These are phyloP conservation scores for Mycena epipterygia DNA, from an alignment of 768 basidiomycete genomes.

Conservation along the genomic window DNA sequence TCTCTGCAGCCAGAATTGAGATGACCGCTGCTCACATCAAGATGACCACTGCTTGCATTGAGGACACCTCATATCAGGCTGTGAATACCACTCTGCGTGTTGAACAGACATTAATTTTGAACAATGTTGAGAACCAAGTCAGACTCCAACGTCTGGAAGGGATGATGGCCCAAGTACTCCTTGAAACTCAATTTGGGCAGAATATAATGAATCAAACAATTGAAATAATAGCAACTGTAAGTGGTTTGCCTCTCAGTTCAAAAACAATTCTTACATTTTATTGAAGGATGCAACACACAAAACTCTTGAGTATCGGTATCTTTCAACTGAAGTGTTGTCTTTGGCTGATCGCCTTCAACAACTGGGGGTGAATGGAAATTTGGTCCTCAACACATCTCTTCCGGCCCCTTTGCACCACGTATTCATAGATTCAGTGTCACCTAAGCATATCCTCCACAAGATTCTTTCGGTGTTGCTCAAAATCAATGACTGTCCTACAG, in stretches of 20 bases:
- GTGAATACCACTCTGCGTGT: background rate
- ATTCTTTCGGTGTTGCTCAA: background rate
- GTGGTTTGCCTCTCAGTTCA: background rate
- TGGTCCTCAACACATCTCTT: background rate
- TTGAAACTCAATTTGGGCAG: slow-evolving; percentile 23
- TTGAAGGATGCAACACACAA: slow-evolving; percentile 7
- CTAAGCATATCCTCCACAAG: background rate
- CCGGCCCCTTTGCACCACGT: background rate
- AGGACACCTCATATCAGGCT: background rate
- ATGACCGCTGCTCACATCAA: too few species aligned
- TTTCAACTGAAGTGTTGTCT: slow-evolving; percentile 8
- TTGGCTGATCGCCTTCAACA: slow-evolving; percentile 11
- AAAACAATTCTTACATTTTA: background rate
- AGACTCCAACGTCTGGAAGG: slow-evolving; percentile 9
- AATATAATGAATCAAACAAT: slow-evolving; percentile 7
- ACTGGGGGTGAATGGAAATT: background rate
- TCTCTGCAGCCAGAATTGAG: slow-evolving; percentile 23
- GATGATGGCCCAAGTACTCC: slow-evolving; percentile 21
- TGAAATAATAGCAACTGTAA: slow-evolving; percentile 19
- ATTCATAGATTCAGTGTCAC: background rate
- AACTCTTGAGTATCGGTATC: slow-evolving; percentile 23
- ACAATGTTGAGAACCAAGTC: slow-evolving; percentile 21
- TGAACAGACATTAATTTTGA: slow-evolving; percentile 16
- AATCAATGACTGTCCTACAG: background rate
- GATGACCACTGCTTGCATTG: background rate